Evolutionary conservation across 2,329 filamentous ascomycete genomes (phyloP).

Genomic region (Aspergillus fumigatiaffinis): DNA sequence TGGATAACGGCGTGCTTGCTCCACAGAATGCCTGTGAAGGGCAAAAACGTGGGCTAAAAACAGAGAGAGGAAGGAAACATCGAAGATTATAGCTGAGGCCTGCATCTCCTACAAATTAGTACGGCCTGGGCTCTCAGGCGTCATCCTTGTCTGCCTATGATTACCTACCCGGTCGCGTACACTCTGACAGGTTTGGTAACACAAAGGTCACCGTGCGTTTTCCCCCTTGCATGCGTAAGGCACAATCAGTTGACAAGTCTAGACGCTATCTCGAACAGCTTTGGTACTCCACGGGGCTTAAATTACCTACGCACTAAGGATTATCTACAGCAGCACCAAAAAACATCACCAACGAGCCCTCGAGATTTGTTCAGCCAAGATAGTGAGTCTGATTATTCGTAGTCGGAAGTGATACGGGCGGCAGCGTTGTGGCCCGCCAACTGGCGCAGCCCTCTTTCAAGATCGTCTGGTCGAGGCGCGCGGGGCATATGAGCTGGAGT

Average conservation of each 20-base stretch:
- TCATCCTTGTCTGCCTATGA: not conserved
- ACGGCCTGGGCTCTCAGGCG: not conserved
- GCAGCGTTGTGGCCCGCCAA: not conserved
- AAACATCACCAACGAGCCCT: not conserved
- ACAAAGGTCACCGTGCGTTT: not conserved
- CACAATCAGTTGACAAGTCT: not conserved
- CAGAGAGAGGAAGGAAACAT: not conserved
- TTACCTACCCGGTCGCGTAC: not conserved
- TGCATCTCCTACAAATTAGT: not conserved
- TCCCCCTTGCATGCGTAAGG: not conserved
- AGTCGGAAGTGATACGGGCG: not conserved
- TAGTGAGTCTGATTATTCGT: not conserved
- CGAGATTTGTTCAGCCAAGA: not conserved
- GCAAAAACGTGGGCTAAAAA: no score
- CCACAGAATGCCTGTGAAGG: no score
- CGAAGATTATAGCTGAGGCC: not conserved
- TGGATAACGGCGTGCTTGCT: no score
- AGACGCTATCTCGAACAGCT: not conserved
- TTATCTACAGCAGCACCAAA: not conserved
- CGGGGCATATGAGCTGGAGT: constrained; percentile 20
- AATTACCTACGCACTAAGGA: not conserved
- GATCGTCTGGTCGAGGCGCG: constrained; percentile 7
- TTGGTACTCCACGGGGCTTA: not conserved
- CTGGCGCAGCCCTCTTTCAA: not conserved
- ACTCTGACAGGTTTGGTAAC: not conserved